phyloP scores from a whole-genome alignment of 441 rosid species.

The Kokia cookei region DNA sequence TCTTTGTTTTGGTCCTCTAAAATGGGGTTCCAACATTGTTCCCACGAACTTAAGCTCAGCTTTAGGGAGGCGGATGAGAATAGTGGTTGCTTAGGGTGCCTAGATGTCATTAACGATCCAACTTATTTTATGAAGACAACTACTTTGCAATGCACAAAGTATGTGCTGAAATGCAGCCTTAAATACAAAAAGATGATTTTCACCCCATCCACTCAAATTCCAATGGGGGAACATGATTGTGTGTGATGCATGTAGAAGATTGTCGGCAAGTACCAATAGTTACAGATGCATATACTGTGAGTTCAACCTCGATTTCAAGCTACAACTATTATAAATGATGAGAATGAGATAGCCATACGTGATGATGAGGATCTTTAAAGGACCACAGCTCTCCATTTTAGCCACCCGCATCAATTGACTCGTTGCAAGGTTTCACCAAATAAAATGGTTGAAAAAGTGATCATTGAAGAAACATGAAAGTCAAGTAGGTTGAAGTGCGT shows the following conservation, averaged over 20 bases:
- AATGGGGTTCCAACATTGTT: neutral
- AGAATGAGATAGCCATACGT: neutral
- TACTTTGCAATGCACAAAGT: neutral
- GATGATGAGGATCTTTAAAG: neutral
- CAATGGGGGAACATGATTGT: rapidly evolving
- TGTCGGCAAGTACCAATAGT: rapidly evolving
- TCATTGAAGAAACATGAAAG: neutral
- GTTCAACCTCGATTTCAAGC: neutral
- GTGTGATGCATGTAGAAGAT: neutral
- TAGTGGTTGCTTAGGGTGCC: neutral
- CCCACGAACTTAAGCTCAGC: neutral
- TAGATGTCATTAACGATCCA: neutral
- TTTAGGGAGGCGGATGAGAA: neutral
- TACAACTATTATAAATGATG: too few species aligned
- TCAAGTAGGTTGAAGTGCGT: neutral
- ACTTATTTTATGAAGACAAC: neutral
- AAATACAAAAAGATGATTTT: neutral
- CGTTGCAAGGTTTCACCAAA: neutral
- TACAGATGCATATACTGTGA: neutral
- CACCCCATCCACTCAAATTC: neutral
- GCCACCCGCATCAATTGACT: neutral
- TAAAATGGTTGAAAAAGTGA: rapidly evolving
- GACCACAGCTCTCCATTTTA: neutral
- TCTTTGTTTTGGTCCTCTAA: neutral
- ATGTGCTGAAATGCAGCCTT: neutral